Conservation (phyloP, 495 filamentous ascomycete genomes). For the Xylaria sp. region DNA sequence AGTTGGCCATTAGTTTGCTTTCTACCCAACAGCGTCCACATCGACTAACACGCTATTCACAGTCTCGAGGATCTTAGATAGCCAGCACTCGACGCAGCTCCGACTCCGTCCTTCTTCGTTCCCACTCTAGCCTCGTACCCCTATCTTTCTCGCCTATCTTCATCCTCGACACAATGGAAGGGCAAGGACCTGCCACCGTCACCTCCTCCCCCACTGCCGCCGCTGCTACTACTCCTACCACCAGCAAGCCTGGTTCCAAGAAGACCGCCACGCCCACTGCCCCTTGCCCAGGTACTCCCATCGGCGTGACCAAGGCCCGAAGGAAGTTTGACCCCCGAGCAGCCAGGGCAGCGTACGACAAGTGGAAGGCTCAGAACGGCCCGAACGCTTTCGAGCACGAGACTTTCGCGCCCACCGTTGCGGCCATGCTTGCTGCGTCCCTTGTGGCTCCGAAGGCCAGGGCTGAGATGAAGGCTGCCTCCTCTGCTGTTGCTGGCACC, state of each 20-base stretch:
- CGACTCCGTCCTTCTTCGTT: neutral
- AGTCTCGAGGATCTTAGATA: neutral
- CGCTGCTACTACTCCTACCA: neutral
- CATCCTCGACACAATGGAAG: neutral
- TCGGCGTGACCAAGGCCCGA: neutral
- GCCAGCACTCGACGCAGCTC: neutral
- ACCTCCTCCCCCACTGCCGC: too few species aligned
- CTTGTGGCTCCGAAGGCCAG: neutral
- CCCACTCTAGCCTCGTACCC: neutral
- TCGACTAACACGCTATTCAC: neutral
- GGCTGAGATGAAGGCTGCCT: neutral
- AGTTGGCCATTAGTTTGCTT: neutral
- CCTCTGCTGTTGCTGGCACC: neutral
- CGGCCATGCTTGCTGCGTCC: neutral
- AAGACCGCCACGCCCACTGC: neutral
- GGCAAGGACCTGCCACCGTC: neutral
- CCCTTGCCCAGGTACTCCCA: neutral
- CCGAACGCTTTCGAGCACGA: neutral
- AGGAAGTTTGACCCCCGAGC: neutral
- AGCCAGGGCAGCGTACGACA: neutral
- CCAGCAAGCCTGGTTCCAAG: neutral
- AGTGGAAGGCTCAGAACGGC: neutral
- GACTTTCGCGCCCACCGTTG: neutral
- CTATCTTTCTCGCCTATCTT: neutral
- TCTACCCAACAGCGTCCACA: neutral